Evolutionary conservation across 202 grass and related monocot species (phyloP).

Genomic region (Schoenoplectus tabernaemontani): DNA sequence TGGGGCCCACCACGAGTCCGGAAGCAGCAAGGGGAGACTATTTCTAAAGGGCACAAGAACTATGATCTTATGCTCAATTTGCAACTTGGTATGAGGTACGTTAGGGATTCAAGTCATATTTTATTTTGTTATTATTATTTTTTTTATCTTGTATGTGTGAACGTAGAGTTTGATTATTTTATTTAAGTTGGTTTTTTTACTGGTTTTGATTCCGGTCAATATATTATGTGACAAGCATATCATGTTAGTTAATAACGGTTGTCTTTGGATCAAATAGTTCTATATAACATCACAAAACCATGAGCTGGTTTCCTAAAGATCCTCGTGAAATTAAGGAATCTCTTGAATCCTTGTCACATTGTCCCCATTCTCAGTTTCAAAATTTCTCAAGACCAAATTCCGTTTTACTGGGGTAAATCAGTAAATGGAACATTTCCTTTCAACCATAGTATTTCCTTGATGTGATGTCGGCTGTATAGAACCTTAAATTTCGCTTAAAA

Average conservation of each 20-base stretch:
- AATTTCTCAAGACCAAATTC: background rate
- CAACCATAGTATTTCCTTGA: slow-evolving; percentile 12
- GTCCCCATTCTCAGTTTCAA: background rate
- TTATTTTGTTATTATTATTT: too few relatives aligned
- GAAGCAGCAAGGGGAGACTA: slow-evolving; percentile 73
- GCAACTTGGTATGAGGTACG: slow-evolving; percentile 95
- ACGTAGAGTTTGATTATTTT: background rate
- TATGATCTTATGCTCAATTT: slow-evolving; percentile 98
- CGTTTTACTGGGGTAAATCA: slow-evolving; percentile 4
- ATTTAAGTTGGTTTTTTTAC: slow-evolving; percentile 7
- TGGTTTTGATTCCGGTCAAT: slow-evolving; percentile 15
- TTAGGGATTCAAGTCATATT: background rate
- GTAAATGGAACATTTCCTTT: background rate
- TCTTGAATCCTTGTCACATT: background rate
- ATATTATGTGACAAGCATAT: background rate
- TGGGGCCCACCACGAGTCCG: slow-evolving; percentile 24
- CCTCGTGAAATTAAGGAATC: background rate
- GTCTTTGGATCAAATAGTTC: background rate
- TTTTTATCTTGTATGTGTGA: background rate
- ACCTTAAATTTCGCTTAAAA: background rate
- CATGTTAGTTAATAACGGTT: background rate
- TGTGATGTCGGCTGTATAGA: background rate
- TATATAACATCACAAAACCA: background rate
- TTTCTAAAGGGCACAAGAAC: slow-evolving; percentile 88
- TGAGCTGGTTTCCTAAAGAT: background rate